Evolutionary conservation across 805 yeast species (phyloP).

Genomic region (Nadsonia fulvescens): DNA sequence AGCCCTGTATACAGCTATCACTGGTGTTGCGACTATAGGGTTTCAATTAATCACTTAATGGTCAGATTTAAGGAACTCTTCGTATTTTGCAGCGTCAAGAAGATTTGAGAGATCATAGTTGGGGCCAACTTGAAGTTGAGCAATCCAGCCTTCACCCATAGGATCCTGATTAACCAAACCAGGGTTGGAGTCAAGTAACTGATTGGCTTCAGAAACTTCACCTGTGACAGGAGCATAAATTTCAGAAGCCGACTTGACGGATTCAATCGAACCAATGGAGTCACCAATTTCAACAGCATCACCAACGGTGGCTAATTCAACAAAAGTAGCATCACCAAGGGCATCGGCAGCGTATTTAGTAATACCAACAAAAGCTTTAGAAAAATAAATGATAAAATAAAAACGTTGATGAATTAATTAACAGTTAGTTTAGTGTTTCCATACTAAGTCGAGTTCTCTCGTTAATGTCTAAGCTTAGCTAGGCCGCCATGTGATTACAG

Average conservation of each 20-base stretch:
- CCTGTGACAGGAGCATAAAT: slow-evolving; percentile 80
- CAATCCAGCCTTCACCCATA: slow-evolving; percentile 87
- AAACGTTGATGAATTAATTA: too few species aligned
- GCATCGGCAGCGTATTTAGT: slow-evolving; percentile 93
- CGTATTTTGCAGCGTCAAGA: slow-evolving; percentile 17
- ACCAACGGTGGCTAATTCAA: slow-evolving; percentile 72
- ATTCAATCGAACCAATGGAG: slow-evolving; percentile 80
- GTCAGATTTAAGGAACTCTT: slow-evolving; percentile 15
- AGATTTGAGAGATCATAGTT: slow-evolving; percentile 20
- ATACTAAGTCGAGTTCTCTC: too few species aligned
- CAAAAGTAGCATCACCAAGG: slow-evolving; percentile 87
- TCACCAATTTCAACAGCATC: slow-evolving; percentile 51
- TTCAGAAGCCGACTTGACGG: slow-evolving; percentile 87
- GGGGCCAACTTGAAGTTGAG: slow-evolving; percentile 59
- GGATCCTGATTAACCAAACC: slow-evolving; percentile 75
- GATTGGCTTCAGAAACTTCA: slow-evolving; percentile 55
- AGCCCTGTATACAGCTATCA: too few species aligned
- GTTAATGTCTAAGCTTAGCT: too few species aligned
- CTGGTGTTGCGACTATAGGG: too few species aligned
- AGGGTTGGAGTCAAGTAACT: slow-evolving; percentile 47
- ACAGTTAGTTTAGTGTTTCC: too few species aligned
- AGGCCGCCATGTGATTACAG: too few species aligned
- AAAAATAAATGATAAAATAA: too few species aligned
- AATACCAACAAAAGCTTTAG: slow-evolving; percentile 57
- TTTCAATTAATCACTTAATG: too few species aligned